These are phyloP conservation scores for Spencermartinsiella ligniputridi DNA, from an alignment of 1,139 yeast genomes.

Conservation along the genomic window DNA sequence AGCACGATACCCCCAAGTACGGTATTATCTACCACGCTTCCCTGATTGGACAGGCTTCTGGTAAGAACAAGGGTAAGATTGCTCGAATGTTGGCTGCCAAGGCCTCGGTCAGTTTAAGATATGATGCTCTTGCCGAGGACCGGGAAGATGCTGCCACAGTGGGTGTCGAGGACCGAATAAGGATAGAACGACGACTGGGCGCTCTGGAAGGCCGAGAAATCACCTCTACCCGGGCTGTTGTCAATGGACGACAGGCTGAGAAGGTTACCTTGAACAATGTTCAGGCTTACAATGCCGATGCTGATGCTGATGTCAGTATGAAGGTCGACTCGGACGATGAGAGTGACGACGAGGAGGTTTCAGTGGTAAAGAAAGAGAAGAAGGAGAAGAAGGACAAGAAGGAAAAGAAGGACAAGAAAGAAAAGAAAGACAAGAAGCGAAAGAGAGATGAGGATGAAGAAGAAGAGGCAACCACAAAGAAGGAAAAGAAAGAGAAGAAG, in stretches of 20 bases:
- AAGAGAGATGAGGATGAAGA: conserved; percentile 32
- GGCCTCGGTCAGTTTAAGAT: conserved; percentile 94
- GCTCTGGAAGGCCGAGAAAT: conserved; percentile 85
- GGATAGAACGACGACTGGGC: conserved; percentile 92
- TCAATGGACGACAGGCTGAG: conserved; percentile 40
- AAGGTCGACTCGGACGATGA: conserved; percentile 25
- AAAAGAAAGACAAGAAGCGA: conserved; percentile 23
- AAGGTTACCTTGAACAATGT: conserved; percentile 82
- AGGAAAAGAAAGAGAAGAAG: conserved; percentile 29
- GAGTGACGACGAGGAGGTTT: conserved; percentile 19
- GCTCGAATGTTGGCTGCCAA: conserved; percentile 99
- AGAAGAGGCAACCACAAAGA: conserved; percentile 31
- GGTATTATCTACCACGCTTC: conserved; percentile 97
- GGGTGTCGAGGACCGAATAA: conserved; percentile 87
- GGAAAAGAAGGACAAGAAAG: conserved; percentile 48
- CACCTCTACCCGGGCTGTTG: conserved; percentile 30
- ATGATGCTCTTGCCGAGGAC: conserved; percentile 95
- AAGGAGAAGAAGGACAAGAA: conserved; percentile 46
- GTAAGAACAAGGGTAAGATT: conserved; percentile 97
- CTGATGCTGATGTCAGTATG: conserved; percentile 25
- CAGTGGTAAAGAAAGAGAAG: conserved; percentile 26
- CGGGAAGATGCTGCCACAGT: conserved; percentile 85
- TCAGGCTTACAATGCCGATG: conserved; percentile 84
- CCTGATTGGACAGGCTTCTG: conserved; percentile 94
- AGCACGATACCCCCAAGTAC: conserved; percentile 97